These are phyloP conservation scores for Secale cereale DNA, from an alignment of 176 grass and related monocot species.

Conservation along the genomic window DNA sequence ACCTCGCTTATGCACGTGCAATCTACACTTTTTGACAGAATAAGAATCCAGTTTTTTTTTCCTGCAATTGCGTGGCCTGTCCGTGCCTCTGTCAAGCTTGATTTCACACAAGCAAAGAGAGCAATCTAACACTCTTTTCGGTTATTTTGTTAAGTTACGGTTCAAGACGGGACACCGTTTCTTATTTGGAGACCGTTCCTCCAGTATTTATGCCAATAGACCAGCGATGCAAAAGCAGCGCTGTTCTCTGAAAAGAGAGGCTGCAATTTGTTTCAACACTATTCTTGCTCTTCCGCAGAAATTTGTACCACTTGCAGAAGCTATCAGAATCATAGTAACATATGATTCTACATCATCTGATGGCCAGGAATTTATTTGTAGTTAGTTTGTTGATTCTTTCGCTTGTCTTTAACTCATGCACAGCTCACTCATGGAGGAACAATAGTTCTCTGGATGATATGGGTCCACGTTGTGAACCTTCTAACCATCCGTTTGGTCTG, in stretches of 20 bases:
- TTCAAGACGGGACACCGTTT: neutral
- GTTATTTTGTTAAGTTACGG: neutral
- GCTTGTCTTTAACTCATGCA: slow-evolving; percentile 12
- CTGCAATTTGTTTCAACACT: slow-evolving; percentile 15
- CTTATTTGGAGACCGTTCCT: slow-evolving; percentile 5
- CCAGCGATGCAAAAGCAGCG: neutral
- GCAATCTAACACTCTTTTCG: neutral
- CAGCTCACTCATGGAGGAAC: slow-evolving; percentile 21
- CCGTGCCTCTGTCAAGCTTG: neutral
- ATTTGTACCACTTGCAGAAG: neutral
- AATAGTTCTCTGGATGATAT: slow-evolving; percentile 2
- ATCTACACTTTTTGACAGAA: neutral
- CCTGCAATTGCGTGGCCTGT: neutral
- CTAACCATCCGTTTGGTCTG: slow-evolving; percentile 35
- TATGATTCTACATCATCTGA: slow-evolving; percentile 14
- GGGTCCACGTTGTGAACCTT: slow-evolving; percentile 18
- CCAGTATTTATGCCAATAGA: slow-evolving; percentile 11
- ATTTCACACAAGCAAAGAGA: neutral
- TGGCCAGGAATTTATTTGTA: slow-evolving; percentile 19
- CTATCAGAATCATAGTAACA: neutral
- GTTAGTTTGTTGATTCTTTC: slow-evolving; percentile 16
- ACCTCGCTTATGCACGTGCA: neutral
- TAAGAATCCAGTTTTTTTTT: neutral
- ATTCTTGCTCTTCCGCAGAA: neutral
- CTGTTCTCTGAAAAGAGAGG: neutral